Evolutionary conservation across 441 rosid genomes (phyloP).

Genomic region (Eutrema salsugineum): DNA sequence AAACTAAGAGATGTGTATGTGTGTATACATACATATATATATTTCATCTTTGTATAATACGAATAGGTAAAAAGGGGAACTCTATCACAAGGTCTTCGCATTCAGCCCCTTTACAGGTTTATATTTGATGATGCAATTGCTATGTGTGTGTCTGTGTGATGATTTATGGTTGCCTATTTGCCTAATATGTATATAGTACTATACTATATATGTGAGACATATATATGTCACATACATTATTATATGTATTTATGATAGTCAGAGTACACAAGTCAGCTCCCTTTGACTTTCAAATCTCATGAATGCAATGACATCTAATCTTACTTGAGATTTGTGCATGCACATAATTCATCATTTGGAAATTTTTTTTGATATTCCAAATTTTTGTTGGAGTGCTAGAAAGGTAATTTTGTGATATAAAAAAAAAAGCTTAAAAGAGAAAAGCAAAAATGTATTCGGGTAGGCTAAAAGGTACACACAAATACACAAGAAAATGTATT

Average conservation of each 20-base stretch:
- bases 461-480: slow-evolving; percentile 3
- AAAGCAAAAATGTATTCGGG: neutral
- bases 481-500: neutral
- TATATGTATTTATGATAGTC: slow-evolving; percentile 8
- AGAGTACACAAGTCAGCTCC: slow-evolving; percentile 28
- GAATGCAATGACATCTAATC: slow-evolving; percentile 25
- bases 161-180: slow-evolving; percentile 1
- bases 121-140: slow-evolving; percentile 11
- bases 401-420: neutral
- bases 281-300: slow-evolving; percentile 29
- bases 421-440: neutral
- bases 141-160: neutral
- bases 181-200: neutral
- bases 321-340: slow-evolving; percentile 27
- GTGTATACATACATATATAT: no score
- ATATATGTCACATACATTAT: slow-evolving; percentile 6
- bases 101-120: slow-evolving; percentile 16
- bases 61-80: slow-evolving; percentile 14
- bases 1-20: neutral
- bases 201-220: neutral
- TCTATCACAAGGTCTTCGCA: slow-evolving; percentile 21
- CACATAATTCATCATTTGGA: neutral
- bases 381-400: neutral
- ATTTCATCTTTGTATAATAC: no score
- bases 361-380: neutral